Base-by-base conservation (phyloP, 257 asterid genomes). In the Primulina eburnea region DNA sequence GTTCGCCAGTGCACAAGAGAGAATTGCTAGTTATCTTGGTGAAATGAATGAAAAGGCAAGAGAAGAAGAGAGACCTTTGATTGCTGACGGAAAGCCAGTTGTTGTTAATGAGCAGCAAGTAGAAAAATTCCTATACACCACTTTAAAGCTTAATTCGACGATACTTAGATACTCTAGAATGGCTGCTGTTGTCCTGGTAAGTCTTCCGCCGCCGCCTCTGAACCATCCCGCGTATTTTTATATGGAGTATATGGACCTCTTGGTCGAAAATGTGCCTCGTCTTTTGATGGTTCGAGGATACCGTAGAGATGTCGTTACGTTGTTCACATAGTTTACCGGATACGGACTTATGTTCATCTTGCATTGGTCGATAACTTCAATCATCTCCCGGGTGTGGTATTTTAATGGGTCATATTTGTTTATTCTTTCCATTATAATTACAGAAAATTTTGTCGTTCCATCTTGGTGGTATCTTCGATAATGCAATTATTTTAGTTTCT, bases 141-240 rank as follows among this genome's bases (percentile, higher is more conserved):
- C 86, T 0, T 57, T 93, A 85, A 93, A 93, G 86, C 82, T 93
- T 75, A 93, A 93, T 74, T 82, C 97, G 18, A 89, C 95, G 2
- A 89, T 93, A 56, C 77, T 90, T 26, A 84, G 78, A 30, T 86
- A 93, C 82, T 93, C 99, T 47, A 86, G 97, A 77, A 89, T 93
- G 99, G 95, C 97, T 0, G 97, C 99, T 0, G 96, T 91, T 3
- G 99, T 93, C 24, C 90, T 93, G 62, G 99, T 93, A 66, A 93
- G 99, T 57, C 86, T 93, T 7, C 99, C 97, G 0, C 96, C 99
- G 2, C 99, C 99, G 6, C 99, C 99, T 8, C 11, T 76, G 73
- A 89, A 85, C 77, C 99, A 93, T 62, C 97, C 99, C 0, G 83
- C 90, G 1, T 89, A 89, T 68, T 90, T 90, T 72, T 93, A 89